Evolutionary conservation across 257 asterid genomes (phyloP).

Genomic region (Solanum raphanifolium): DNA sequence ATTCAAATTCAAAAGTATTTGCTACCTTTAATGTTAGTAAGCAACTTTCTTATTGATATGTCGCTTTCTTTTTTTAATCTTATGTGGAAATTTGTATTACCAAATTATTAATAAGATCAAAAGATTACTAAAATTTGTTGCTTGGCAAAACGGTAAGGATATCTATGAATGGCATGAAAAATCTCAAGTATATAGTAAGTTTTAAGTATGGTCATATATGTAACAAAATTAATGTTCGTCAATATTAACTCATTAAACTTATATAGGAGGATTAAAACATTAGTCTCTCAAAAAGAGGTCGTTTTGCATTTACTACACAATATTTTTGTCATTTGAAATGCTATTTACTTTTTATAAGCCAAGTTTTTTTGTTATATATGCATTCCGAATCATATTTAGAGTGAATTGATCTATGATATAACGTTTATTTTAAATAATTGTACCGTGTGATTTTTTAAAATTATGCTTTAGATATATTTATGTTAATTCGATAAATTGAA

Average conservation of each 20-base stretch:
- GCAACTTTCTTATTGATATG: neutral
- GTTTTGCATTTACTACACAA: neutral
- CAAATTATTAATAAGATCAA: neutral
- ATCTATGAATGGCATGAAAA: neutral
- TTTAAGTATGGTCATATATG: neutral
- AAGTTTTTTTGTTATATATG: no score
- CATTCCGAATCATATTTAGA: neutral
- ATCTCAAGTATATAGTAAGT: neutral
- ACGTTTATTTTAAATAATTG: neutral
- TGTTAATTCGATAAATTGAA: no score
- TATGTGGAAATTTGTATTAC: neutral
- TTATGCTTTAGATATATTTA: neutral
- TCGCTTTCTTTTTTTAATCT: neutral
- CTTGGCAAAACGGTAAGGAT: neutral
- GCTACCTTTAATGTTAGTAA: neutral
- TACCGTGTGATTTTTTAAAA: neutral
- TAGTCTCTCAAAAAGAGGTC: neutral
- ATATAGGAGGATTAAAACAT: neutral
- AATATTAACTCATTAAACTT: neutral
- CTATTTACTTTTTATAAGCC: neutral
- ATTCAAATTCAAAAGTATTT: neutral
- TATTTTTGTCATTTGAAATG: neutral
- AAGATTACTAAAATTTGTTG: neutral
- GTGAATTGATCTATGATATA: neutral
- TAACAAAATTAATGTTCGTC: neutral